Evolutionary conservation across 1,139 yeast species (phyloP).

Genomic region (Blastobotrys capitulatus): DNA sequence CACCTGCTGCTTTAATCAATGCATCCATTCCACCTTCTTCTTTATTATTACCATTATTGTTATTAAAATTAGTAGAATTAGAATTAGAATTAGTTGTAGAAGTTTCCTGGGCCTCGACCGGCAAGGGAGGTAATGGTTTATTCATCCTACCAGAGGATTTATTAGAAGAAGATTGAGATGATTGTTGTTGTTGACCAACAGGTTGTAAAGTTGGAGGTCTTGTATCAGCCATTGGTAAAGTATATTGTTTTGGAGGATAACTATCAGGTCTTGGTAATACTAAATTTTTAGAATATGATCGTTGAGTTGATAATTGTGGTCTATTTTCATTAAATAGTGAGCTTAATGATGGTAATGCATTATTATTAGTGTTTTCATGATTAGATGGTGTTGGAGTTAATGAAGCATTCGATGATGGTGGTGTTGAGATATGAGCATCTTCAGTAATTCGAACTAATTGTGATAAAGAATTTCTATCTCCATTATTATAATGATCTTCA

Average conservation of each 20-base stretch:
- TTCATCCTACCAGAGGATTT: constrained; percentile 17
- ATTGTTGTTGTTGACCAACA: constrained; percentile 16
- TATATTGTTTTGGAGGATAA: constrained; percentile 25
- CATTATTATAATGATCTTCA: constrained; percentile 19
- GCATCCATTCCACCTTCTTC: constrained; percentile 28
- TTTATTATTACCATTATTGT: constrained; percentile 1
- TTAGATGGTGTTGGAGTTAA: background rate
- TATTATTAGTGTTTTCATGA: background rate
- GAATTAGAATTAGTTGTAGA: constrained; percentile 10
- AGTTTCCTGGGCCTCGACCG: constrained; percentile 22
- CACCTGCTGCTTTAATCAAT: constrained; percentile 31
- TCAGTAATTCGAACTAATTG: constrained; percentile 28
- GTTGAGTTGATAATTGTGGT: constrained; percentile 26
- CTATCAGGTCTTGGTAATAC: constrained; percentile 29
- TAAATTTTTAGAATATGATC: constrained; percentile 27
- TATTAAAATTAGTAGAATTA: too few species aligned
- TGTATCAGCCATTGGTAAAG: constrained; percentile 26
- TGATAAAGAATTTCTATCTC: constrained; percentile 24
- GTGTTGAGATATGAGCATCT: constrained; percentile 27
- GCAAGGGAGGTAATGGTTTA: constrained; percentile 33
- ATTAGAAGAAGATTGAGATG: background rate
- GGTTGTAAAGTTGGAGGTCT: constrained; percentile 27
- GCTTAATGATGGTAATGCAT: constrained; percentile 20
- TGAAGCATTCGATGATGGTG: constrained; percentile 16
- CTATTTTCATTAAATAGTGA: constrained; percentile 17